phyloP scores from a whole-genome alignment of 768 basidiomycete genomes.

The Boletus vinaceobasis region DNA sequence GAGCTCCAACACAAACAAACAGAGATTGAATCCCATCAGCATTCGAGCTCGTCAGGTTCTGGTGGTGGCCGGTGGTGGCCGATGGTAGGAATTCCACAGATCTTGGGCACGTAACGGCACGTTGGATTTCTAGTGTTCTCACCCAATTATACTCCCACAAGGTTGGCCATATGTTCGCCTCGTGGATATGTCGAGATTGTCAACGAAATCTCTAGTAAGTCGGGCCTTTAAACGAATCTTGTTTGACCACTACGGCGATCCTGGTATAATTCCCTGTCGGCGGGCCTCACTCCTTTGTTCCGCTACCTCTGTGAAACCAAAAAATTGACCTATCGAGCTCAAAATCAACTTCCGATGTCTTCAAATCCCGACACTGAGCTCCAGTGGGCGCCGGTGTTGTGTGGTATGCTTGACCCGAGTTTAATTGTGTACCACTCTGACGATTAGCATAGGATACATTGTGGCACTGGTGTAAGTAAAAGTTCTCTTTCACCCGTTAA shows the following conservation, averaged over 20 bases:
- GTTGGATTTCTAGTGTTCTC: not conserved
- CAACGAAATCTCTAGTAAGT: not conserved
- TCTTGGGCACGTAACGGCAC: too few species aligned
- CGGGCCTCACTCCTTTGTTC: too few species aligned
- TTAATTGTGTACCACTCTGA: not conserved
- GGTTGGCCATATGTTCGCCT: not conserved
- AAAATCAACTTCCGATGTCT: not conserved
- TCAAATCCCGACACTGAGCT: not conserved
- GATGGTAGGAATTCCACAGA: too few species aligned
- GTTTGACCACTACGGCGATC: not conserved
- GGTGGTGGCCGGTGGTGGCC: too few species aligned
- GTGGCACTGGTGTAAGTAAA: slow-evolving; percentile 3
- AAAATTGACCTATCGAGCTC: not conserved
- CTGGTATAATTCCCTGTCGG: not conserved
- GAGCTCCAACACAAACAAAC: too few species aligned
- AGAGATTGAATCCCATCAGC: too few species aligned
- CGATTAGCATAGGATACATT: not conserved
- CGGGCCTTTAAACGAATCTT: slow-evolving; percentile 2
- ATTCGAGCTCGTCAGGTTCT: too few species aligned
- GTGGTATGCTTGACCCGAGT: slow-evolving; percentile 1
- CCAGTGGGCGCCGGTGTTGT: not conserved
- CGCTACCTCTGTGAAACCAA: not conserved
- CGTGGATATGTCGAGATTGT: not conserved
- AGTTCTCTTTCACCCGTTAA: not conserved
- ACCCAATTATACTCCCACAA: not conserved